Percentiles rank a stretch among this genome's conserved stretches.
phyloP scores from a whole-genome alignment of 306 rosid species.

The Sechiopsis laciniata region DNA sequence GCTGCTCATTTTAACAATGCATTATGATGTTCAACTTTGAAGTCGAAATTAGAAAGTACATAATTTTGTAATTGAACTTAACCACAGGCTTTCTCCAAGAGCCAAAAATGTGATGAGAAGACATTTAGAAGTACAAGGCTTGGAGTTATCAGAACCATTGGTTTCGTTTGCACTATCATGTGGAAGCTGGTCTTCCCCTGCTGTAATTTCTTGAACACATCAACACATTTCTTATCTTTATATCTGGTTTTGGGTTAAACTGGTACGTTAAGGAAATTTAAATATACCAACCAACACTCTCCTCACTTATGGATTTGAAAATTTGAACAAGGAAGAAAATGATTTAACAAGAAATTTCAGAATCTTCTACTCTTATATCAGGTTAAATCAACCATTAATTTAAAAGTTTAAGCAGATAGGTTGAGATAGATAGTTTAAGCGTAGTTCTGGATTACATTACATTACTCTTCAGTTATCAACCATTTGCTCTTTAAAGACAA shows the following conservation, averaged over 20 bases:
- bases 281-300: too few relatives aligned
- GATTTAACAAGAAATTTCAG: too few relatives aligned
- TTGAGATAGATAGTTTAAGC: too few relatives aligned
- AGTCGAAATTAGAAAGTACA: conserved; percentile 12
- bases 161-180: conserved; percentile 90
- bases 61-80: background rate
- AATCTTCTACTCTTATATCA: too few relatives aligned
- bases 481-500: background rate
- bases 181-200: conserved; percentile 99
- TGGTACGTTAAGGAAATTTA: too few relatives aligned
- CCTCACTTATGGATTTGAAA: too few relatives aligned
- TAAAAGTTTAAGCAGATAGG: too few relatives aligned
- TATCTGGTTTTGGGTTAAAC: background rate
- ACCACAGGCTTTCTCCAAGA: conserved; percentile 54
- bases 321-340: too few relatives aligned
- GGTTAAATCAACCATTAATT: too few relatives aligned
- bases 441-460: too few relatives aligned
- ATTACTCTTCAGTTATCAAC: background rate
- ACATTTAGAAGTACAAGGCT: conserved; percentile 55
- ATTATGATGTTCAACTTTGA: background rate
- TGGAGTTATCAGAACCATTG: conserved; percentile 91
- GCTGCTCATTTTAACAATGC: conserved; percentile 33
- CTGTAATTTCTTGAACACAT: conserved; percentile 46
- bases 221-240: background rate
- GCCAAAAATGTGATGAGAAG: conserved; percentile 58